These are phyloP conservation scores for Annulohypoxylon maeteangense DNA, from an alignment of 495 filamentous ascomycete genomes.

Conservation along the genomic window DNA sequence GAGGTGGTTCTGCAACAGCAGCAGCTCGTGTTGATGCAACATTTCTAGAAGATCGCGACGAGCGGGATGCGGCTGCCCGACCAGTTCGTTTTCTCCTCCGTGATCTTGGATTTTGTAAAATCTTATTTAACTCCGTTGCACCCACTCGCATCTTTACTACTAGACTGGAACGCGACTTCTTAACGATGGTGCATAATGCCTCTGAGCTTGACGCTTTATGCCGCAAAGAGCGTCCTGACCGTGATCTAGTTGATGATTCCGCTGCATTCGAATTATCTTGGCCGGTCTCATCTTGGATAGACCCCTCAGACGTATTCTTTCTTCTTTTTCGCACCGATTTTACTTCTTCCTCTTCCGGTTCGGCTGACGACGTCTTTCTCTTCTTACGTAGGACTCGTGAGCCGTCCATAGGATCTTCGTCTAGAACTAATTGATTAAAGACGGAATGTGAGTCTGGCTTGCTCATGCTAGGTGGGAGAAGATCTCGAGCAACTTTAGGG, in stretches of 20 bases:
- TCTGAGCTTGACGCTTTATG: slow-evolving; percentile 46
- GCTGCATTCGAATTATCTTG: slow-evolving; percentile 38
- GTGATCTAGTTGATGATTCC: slow-evolving; percentile 50
- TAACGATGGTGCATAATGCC: slow-evolving; percentile 46
- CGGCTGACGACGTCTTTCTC: slow-evolving; percentile 73
- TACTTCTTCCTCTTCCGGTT: slow-evolving; percentile 54
- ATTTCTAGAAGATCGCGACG: slow-evolving; percentile 51
- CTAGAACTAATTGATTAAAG: slow-evolving; percentile 81
- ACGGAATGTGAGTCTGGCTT: slow-evolving; percentile 87
- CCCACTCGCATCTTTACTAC: slow-evolving; percentile 67
- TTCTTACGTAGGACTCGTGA: slow-evolving; percentile 89
- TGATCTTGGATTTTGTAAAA: slow-evolving; percentile 58
- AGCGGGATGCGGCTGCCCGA: slow-evolving; percentile 38
- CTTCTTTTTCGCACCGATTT: slow-evolving; percentile 58
- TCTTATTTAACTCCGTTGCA: slow-evolving; percentile 68
- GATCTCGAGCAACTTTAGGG: slow-evolving; percentile 72
- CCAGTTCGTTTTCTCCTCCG: slow-evolving; percentile 62
- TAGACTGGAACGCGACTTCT: slow-evolving; percentile 52
- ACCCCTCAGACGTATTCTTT: slow-evolving; percentile 54
- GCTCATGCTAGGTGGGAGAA: slow-evolving; percentile 75
- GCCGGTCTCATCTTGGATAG: slow-evolving; percentile 42
- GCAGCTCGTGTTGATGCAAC: slow-evolving; percentile 44
- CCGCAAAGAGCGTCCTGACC: slow-evolving; percentile 54
- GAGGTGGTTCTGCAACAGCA: slow-evolving; percentile 49
- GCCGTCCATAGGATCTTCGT: slow-evolving; percentile 85